Evolutionary conservation across 352 stramenopile genomes (phyloP).

Genomic region (Phytophthora pinifolia): DNA sequence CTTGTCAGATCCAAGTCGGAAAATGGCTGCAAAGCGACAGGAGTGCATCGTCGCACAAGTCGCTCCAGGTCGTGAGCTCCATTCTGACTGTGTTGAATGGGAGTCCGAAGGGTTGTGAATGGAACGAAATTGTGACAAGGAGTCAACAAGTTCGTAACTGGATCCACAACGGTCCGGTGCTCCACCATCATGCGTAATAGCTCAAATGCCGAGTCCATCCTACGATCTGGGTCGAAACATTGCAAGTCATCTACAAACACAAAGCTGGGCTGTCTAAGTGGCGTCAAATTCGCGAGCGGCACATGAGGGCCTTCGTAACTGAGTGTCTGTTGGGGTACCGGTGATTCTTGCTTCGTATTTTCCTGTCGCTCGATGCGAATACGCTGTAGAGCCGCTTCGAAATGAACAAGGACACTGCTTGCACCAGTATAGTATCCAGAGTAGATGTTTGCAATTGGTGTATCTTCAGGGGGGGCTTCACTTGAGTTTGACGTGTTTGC

Average conservation of each 20-base stretch:
- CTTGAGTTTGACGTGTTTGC: background rate
- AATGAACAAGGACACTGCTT: slow-evolving; percentile 17
- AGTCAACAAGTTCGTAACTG: slow-evolving; percentile 30
- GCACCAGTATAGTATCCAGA: slow-evolving; percentile 21
- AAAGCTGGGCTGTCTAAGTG: background rate
- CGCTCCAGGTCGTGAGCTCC: slow-evolving; percentile 21
- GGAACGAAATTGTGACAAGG: slow-evolving; percentile 29
- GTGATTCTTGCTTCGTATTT: background rate
- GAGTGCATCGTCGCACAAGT: slow-evolving; percentile 36
- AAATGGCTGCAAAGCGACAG: slow-evolving; percentile 30
- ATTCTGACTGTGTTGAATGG: background rate
- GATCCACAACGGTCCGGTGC: slow-evolving; percentile 43
- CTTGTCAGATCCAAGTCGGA: slow-evolving; percentile 50
- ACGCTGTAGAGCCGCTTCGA: slow-evolving; percentile 22
- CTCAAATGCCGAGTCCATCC: slow-evolving; percentile 43
- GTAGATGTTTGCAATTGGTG: slow-evolving; percentile 6
- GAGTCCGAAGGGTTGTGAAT: slow-evolving; percentile 32
- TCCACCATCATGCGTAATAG: slow-evolving; percentile 49
- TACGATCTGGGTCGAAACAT: slow-evolving; percentile 21
- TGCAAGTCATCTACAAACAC: slow-evolving; percentile 74
- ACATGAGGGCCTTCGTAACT: background rate
- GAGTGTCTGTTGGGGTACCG: background rate
- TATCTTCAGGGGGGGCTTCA: slow-evolving; percentile 1
- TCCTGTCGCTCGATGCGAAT: slow-evolving; percentile 15
- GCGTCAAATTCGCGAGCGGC: no score